Percentiles rank a stretch among this genome's conserved stretches.
Evolutionary conservation across 2,329 filamentous ascomycete species (phyloP).

Genomic region (Colletotrichum costaricense): DNA sequence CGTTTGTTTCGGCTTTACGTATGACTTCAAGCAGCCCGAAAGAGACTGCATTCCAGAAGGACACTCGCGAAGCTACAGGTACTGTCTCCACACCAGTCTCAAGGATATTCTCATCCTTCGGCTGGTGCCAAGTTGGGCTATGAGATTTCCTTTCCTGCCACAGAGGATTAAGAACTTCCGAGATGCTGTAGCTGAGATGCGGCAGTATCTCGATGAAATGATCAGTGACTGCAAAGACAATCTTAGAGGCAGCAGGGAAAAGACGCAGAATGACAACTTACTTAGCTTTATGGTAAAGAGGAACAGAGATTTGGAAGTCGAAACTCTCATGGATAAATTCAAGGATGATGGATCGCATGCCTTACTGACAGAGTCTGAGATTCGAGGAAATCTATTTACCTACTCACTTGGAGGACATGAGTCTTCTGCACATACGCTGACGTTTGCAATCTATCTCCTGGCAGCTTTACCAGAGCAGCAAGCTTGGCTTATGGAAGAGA

Average conservation of each 20-base stretch:
- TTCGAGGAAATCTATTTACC: constrained; percentile 1
- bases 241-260: not conserved
- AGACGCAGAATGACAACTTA: not conserved
- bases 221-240: not conserved
- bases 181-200: not conserved
- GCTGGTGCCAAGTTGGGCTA: not conserved
- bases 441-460: not conserved
- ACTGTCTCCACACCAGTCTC: not conserved
- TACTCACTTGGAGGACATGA: not conserved
- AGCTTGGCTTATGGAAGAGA: not conserved
- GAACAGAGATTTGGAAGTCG: not conserved
- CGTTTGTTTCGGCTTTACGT: not conserved
- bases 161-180: not conserved
- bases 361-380: not conserved
- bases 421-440: not conserved
- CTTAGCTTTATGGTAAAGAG: not conserved
- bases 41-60: not conserved
- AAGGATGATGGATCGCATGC: not conserved
- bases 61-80: not conserved
- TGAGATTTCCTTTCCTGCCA: not conserved
- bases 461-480: not conserved
- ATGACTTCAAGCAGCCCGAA: constrained; percentile 2
- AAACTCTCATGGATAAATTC: not conserved
- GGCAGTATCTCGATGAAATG: constrained; percentile 1
- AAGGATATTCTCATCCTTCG: not conserved